A percentile compares a stretch with the other conserved stretches of the same genome.
phyloP scores from a whole-genome alignment of 768 basidiomycete species.

The Termitomyces sp. region DNA sequence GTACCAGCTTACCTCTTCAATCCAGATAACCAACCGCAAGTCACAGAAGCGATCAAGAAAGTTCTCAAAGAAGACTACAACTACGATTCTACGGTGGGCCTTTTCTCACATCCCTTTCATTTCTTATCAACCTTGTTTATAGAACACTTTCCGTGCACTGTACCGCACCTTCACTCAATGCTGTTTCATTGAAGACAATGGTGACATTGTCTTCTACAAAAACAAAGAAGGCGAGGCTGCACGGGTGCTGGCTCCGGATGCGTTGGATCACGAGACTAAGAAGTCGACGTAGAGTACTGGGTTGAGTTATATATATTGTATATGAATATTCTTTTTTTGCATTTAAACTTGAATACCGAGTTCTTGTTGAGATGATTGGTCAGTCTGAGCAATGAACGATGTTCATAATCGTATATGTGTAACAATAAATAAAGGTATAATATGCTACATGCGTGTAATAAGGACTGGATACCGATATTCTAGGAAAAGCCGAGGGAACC shows the following conservation, averaged over 20 bases:
- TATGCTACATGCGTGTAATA: too few species aligned
- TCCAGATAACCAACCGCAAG: constrained; percentile 51
- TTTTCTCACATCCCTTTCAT: neutral
- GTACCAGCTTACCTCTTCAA: neutral
- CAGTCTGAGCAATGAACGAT: too few species aligned
- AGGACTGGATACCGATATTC: too few species aligned
- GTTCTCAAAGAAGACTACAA: constrained; percentile 55
- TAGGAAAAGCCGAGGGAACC: too few species aligned
- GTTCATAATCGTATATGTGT: too few species aligned
- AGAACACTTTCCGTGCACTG: constrained; percentile 55
- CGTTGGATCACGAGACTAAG: constrained; percentile 9
- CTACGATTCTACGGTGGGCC: constrained; percentile 51
- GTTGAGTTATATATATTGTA: too few species aligned
- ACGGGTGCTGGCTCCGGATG: constrained; percentile 25
- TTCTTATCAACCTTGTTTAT: neutral
- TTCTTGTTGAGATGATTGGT: too few species aligned
- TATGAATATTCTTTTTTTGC: too few species aligned
- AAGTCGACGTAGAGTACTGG: neutral
- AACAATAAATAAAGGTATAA: too few species aligned
- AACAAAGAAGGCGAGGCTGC: constrained; percentile 40
- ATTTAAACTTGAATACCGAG: too few species aligned
- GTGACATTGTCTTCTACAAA: constrained; percentile 58
- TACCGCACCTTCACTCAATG: constrained; percentile 58
- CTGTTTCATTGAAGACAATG: constrained; percentile 59
- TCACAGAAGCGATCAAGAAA: constrained; percentile 47